Base-by-base conservation (phyloP, 176 grass and related monocot species). In the Metroxylon sagu region DNA sequence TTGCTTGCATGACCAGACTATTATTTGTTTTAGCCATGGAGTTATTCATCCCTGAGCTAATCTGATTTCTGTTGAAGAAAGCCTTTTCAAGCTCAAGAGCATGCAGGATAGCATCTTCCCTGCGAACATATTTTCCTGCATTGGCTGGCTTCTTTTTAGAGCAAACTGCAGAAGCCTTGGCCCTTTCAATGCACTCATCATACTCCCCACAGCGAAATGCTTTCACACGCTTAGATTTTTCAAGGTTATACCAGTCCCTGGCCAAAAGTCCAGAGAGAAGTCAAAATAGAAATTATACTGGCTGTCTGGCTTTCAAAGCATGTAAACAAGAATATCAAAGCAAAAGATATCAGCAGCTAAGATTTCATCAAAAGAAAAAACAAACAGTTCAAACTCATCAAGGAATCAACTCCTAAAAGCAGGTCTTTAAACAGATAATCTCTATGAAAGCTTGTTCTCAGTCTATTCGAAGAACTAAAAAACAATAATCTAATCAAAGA, bases 121-220 rank as follows among this genome's bases (percentile, higher is more conserved):
- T 80, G 82, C 76, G 76, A 49, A 72, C 76, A 48, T 85, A 76
- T 59, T 61, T 85, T 52, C 68, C 51, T 43, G 54, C 65, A 57
- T 26, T 53, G 64, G 29, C 67, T 64, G 19, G 14, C 10, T 35
- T 39, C 39, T 4, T 26, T 25, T 18, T 61, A 43, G 35, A 43
- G 14, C 35, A 43, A 43, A 43, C 35, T 43, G 35, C 10, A 43
- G 71, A 73, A 43, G 59, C 26, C 74, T 72, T 26, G 53, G 66
- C 77, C 55, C 28, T 71, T 57, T 74, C 52, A 70, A 89, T 89
- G 62, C 66, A 70, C 27, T 70, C 56, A 0, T 89, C 68, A 71
- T 51, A 71, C n/a, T 89, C 85, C 56, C 85, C 74, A 68, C 85
- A 89, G 62, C 85, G 85, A 74, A 89, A 89, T 29, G 77, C 74